Evolutionary conservation across 495 filamentous ascomycete genomes (phyloP).

Genomic region (Saxophila tyrrhenica): DNA sequence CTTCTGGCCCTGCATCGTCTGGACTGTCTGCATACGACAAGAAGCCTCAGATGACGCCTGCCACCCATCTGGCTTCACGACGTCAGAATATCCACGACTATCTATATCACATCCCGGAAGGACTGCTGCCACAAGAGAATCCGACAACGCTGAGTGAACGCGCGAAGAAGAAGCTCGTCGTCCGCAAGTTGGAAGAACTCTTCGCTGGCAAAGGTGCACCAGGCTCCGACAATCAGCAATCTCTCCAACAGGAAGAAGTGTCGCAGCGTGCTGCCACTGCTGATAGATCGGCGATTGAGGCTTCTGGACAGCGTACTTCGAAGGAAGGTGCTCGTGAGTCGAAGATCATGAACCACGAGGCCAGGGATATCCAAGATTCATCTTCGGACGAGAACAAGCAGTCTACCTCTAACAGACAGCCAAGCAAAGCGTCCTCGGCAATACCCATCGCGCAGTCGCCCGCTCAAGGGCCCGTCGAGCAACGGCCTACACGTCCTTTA

Average conservation of each 20-base stretch:
- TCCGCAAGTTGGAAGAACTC: constrained; percentile 59
- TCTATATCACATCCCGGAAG: constrained; percentile 49
- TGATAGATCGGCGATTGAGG: constrained; percentile 29
- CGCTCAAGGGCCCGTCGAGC: constrained; percentile 32
- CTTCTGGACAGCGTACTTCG: constrained; percentile 20
- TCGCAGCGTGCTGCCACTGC: constrained; percentile 40
- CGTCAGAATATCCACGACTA: constrained; percentile 48
- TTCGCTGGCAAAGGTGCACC: constrained; percentile 58
- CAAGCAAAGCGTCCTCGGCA: neutral
- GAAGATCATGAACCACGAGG: constrained; percentile 31
- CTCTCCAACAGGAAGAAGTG: constrained; percentile 44
- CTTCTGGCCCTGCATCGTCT: constrained; percentile 33
- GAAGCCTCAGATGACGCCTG: neutral
- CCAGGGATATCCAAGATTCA: constrained; percentile 13
- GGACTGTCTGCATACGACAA: constrained; percentile 14
- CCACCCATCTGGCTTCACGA: constrained; percentile 12
- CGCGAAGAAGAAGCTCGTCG: constrained; percentile 59
- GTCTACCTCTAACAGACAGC: neutral
- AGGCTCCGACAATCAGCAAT: constrained; percentile 32
- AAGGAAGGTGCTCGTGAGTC: constrained; percentile 41
- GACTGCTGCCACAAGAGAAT: constrained; percentile 41
- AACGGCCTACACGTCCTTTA: constrained; percentile 59
- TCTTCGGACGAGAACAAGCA: constrained; percentile 6
- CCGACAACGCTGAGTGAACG: constrained; percentile 47
- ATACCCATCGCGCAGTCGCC: neutral